These are phyloP conservation scores for Colletotrichum kahawae DNA, from an alignment of 2,329 filamentous ascomycete genomes.

Conservation along the genomic window DNA sequence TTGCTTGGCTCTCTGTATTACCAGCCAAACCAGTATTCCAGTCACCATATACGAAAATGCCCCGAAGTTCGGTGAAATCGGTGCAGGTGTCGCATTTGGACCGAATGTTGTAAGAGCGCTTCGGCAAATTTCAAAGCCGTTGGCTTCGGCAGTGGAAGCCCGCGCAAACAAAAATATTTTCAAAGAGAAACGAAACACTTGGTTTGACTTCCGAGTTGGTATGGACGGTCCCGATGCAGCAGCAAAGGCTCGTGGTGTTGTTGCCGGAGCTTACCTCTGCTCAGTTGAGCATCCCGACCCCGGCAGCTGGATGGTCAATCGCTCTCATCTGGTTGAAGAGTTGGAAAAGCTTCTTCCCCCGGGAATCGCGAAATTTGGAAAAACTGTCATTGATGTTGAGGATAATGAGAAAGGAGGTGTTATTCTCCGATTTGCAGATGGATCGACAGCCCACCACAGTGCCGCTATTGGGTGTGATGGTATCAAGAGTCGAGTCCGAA, in stretches of 20 bases:
- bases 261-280: not conserved
- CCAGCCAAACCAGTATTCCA: conserved; percentile 37
- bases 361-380: not conserved
- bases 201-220: conserved; percentile 20
- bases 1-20: conserved; percentile 50
- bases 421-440: conserved; percentile 23
- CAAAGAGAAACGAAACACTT: conserved; percentile 19
- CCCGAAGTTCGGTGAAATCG: conserved; percentile 23
- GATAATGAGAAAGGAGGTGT: not conserved
- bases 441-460: conserved; percentile 41
- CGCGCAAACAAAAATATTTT: not conserved
- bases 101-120: conserved; percentile 46
- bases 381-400: not conserved
- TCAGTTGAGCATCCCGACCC: not conserved
- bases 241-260: not conserved
- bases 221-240: conserved; percentile 3
- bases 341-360: conserved; percentile 40
- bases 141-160: not conserved
- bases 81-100: conserved; percentile 55
- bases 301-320: not conserved
- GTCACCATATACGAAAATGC: conserved; percentile 31
- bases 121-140: not conserved
- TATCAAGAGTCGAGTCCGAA: conserved; percentile 44
- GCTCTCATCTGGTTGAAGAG: conserved; percentile 33
- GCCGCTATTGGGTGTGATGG: conserved; percentile 42